phyloP scores from a whole-genome alignment of 2,329 filamentous ascomycete genomes.

The Domatiomyces catenatus region DNA sequence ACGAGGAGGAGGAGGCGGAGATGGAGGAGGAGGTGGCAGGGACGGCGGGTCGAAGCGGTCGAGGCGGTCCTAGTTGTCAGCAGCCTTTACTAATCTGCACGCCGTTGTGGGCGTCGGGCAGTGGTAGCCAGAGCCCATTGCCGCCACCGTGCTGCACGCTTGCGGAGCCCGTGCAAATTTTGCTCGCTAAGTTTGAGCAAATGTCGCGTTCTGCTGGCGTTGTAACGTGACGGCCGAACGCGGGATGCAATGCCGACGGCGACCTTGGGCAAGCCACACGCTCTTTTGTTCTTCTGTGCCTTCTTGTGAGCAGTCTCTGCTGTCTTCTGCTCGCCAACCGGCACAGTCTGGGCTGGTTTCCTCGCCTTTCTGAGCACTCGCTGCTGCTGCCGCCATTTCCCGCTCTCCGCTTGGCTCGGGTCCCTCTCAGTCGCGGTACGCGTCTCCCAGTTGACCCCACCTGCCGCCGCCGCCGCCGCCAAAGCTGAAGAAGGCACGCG shows the following conservation, averaged over 20 bases:
- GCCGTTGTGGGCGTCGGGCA: neutral
- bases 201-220: neutral
- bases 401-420: neutral
- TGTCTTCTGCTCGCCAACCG: neutral
- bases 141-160: neutral
- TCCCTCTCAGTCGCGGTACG: neutral
- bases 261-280: neutral
- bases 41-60: constrained; percentile 3
- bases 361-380: neutral
- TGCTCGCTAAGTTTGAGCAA: neutral
- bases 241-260: neutral
- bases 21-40: neutral
- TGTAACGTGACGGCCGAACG: neutral
- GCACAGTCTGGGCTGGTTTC: neutral
- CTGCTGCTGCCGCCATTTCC: neutral
- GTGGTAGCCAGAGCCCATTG: neutral
- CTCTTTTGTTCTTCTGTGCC: neutral
- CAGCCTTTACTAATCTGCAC: neutral
- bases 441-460: neutral
- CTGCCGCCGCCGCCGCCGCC: too few relatives aligned
- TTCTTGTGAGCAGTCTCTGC: neutral
- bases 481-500: neutral
- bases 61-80: neutral
- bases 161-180: neutral
- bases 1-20: constrained; percentile 33